These are phyloP conservation scores for Tolypocladium ophioglossoides DNA, from an alignment of 2,329 filamentous ascomycete genomes.

Conservation along the genomic window DNA sequence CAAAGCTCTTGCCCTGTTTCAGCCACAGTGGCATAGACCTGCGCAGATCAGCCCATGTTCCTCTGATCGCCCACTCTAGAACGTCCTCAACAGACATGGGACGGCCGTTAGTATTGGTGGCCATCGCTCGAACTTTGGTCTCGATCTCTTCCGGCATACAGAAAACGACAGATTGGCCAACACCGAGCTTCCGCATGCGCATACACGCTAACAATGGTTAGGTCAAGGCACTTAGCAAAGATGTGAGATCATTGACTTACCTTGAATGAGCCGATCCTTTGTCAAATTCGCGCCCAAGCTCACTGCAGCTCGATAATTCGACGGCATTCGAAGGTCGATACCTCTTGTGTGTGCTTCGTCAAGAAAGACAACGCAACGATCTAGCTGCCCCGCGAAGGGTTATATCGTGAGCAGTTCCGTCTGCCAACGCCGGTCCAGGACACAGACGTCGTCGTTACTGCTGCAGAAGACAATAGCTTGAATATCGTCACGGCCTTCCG, in stretches of 20 bases:
- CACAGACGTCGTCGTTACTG: constrained; percentile 38
- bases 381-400: constrained; percentile 42
- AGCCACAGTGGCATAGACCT: constrained; percentile 49
- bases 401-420: constrained; percentile 44
- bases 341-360: constrained; percentile 62
- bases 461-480: constrained; percentile 43
- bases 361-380: constrained; percentile 52
- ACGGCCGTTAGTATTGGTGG: constrained; percentile 29
- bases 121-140: constrained; percentile 29
- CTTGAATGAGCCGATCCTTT: constrained; percentile 60
- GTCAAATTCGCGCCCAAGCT: constrained; percentile 53
- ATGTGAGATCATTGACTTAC: constrained; percentile 23
- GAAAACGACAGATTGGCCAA: constrained; percentile 53
- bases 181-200: constrained; percentile 54
- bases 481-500: neutral
- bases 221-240: neutral
- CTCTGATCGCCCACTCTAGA: constrained; percentile 46
- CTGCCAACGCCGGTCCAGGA: constrained; percentile 35
- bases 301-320: constrained; percentile 48
- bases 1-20: constrained; percentile 42
- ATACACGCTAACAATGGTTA: constrained; percentile 41
- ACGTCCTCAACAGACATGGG: constrained; percentile 30
- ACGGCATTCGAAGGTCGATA: constrained; percentile 52
- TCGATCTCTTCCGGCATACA: constrained; percentile 48
- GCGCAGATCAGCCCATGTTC: constrained; percentile 41